Conservation (phyloP, 208 protist genomes). For the Endotrypanum monterogeii region DNA sequence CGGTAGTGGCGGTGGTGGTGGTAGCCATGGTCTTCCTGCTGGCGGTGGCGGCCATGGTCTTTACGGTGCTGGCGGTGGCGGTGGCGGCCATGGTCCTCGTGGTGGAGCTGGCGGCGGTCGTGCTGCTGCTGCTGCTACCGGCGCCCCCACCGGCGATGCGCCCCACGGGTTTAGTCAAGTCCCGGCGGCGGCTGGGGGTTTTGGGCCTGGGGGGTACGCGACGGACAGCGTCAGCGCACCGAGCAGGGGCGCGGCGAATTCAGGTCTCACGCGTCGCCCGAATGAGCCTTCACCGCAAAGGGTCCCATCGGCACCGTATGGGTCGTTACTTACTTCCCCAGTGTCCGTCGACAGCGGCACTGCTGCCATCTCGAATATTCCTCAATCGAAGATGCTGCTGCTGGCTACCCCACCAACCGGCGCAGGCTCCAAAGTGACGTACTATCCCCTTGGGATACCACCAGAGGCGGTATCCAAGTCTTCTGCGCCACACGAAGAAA, state of each 20-base stretch:
- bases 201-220: neutral
- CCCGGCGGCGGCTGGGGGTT: neutral
- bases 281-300: neutral
- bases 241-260: neutral
- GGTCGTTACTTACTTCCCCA: neutral
- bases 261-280: constrained; percentile 15
- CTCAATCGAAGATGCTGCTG: constrained; percentile 36
- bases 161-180: neutral
- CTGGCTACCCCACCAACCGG: constrained; percentile 19
- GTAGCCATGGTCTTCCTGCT: too few relatives aligned
- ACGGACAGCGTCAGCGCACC: neutral
- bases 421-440: neutral
- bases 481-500: neutral
- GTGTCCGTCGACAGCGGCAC: neutral
- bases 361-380: constrained; percentile 12
- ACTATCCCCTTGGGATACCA: constrained; percentile 14
- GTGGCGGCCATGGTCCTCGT: too few relatives aligned
- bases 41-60: too few relatives aligned
- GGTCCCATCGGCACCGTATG: too few relatives aligned
- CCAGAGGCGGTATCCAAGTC: neutral
- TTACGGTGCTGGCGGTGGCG: too few relatives aligned
- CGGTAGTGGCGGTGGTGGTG: too few relatives aligned
- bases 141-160: neutral
- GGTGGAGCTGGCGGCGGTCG: neutral
- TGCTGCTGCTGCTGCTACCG: neutral